Percentiles rank a stretch among this genome's conserved stretches.
phyloP scores from a whole-genome alignment of 179 eudicot genomes.

The Silene noctiflora region DNA sequence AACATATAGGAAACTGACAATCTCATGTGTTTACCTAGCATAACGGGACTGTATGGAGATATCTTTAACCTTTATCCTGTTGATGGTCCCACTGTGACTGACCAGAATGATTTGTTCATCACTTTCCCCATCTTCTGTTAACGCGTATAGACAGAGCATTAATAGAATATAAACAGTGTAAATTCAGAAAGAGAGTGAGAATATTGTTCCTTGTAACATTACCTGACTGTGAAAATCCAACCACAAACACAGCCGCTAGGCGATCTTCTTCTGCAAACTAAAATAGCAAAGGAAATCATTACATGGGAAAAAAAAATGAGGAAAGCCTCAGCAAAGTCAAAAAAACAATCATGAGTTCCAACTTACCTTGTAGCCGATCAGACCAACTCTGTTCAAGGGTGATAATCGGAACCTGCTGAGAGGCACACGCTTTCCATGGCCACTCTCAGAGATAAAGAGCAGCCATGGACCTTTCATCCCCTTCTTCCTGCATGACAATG shows the following conservation, averaged over 20 bases:
- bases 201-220: conserved; percentile 15
- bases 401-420: conserved; percentile 70
- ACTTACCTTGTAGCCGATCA: conserved; percentile 86
- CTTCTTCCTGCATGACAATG: conserved; percentile 40
- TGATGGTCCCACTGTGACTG: conserved; percentile 93
- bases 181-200: neutral
- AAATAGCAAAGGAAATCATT: conserved; percentile 10
- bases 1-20: neutral
- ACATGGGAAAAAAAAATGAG: neutral
- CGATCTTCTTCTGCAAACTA: conserved; percentile 76
- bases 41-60: conserved; percentile 85
- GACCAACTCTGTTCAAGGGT: conserved; percentile 68
- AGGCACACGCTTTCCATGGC: conserved; percentile 91
- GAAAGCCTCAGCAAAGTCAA: neutral
- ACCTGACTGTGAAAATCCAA: conserved; percentile 83
- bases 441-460: conserved; percentile 87
- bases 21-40: conserved; percentile 54
- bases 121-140: conserved; percentile 91
- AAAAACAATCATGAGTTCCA: neutral
- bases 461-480: conserved; percentile 71
- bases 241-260: conserved; percentile 86
- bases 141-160: neutral
- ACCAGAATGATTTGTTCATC: conserved; percentile 91
- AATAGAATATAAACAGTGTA: conserved; percentile 10
- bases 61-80: conserved; percentile 87